These are phyloP conservation scores for Ascochyta lentis DNA, from an alignment of 2,329 filamentous ascomycete species.

Conservation along the genomic window DNA sequence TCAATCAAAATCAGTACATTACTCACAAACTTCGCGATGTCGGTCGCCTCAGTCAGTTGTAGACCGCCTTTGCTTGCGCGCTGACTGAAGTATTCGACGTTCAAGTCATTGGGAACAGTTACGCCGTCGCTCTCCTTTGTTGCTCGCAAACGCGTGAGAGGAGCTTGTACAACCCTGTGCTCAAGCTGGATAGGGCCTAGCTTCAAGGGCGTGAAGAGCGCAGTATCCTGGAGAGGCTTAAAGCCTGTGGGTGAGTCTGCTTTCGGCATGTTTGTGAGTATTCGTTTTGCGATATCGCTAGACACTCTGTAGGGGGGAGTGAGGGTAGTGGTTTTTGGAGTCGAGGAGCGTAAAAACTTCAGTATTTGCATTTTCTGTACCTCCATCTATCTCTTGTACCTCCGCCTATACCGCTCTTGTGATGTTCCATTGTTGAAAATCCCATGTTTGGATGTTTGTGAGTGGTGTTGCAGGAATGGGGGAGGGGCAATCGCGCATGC, in stretches of 20 bases:
- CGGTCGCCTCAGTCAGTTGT: constrained; percentile 65
- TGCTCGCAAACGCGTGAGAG: constrained; percentile 54
- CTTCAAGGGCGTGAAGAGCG: constrained; percentile 42
- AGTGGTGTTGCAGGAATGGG: constrained; percentile 42
- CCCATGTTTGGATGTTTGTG: constrained; percentile 25
- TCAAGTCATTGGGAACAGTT: constrained; percentile 57
- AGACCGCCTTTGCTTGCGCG: constrained; percentile 62
- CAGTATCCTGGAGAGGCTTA: constrained; percentile 40
- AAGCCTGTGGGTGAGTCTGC: constrained; percentile 39
- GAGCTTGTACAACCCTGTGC: constrained; percentile 50
- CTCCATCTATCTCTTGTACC: constrained; percentile 34
- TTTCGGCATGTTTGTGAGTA: constrained; percentile 38
- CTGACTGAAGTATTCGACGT: constrained; percentile 62
- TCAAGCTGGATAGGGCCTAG: constrained; percentile 45
- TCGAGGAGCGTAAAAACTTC: constrained; percentile 4
- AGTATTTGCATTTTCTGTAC: constrained; percentile 16
- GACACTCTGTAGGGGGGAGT: neutral
- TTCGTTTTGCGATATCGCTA: neutral
- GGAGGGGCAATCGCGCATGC: constrained; percentile 22
- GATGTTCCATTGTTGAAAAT: constrained; percentile 15
- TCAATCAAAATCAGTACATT: constrained; percentile 9
- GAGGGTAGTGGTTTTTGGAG: neutral
- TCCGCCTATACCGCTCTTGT: constrained; percentile 25
- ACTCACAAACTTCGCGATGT: constrained; percentile 44
- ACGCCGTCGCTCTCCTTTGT: constrained; percentile 55